phyloP scores from a whole-genome alignment of 1,284 basidiomycete species.

The Leccinum subrobustum region DNA sequence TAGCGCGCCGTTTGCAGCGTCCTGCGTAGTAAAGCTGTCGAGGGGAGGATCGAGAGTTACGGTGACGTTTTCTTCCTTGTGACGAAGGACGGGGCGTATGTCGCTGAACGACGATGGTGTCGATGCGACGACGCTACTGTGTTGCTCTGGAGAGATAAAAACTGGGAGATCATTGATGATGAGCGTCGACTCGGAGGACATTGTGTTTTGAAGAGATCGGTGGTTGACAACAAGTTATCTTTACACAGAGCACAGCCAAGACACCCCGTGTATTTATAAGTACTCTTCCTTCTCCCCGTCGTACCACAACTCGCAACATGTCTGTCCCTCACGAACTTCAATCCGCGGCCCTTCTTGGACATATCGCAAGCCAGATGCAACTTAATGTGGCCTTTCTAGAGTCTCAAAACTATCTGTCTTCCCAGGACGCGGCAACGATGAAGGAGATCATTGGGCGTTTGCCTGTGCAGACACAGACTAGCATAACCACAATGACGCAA shows the following conservation, averaged over 20 bases:
- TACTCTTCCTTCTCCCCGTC: not conserved
- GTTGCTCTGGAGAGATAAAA: conserved; percentile 69
- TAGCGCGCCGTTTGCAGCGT: conserved; percentile 59
- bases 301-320: conserved; percentile 11
- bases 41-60: conserved; percentile 67
- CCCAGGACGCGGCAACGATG: conserved; percentile 46
- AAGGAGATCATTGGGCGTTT: conserved; percentile 51
- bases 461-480: conserved; percentile 26
- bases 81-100: conserved; percentile 77
- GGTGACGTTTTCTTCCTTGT: conserved; percentile 67
- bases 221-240: not conserved
- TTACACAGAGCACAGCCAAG: not conserved
- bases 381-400: conserved; percentile 62
- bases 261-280: not conserved
- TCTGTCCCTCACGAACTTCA: conserved; percentile 21
- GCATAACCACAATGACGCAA: conserved; percentile 13
- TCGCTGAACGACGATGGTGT: conserved; percentile 81
- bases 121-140: conserved; percentile 60
- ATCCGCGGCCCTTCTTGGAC: conserved; percentile 45
- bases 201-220: not conserved
- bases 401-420: conserved; percentile 54
- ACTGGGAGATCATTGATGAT: conserved; percentile 51
- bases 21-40: conserved; percentile 50
- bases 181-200: conserved; percentile 12
- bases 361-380: conserved; percentile 62